A percentile compares a stretch with the other conserved stretches of the same genome.
phyloP scores from a whole-genome alignment of 768 basidiomycete species.

The Mycena vitilis region DNA sequence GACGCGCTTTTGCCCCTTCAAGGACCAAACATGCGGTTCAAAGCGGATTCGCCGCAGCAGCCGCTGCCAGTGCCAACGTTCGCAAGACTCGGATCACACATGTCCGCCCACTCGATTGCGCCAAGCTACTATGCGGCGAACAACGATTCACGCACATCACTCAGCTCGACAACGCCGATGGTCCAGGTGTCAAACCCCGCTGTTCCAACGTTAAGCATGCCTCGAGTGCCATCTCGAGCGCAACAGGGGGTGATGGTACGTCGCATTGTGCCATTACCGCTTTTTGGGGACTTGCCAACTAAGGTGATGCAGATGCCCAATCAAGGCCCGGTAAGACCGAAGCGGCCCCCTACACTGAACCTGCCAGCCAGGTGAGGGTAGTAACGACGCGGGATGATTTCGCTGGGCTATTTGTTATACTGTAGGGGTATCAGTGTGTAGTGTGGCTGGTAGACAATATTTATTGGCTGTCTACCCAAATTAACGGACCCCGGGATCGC shows the following conservation, averaged over 20 bases:
- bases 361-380: conserved; percentile 10
- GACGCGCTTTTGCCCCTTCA: conserved; percentile 42
- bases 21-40: conserved; percentile 32
- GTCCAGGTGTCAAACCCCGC: conserved; percentile 37
- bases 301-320: conserved; percentile 25
- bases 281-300: conserved; percentile 21
- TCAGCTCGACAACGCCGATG: conserved; percentile 42
- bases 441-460: not conserved
- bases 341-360: conserved; percentile 25
- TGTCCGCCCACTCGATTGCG: conserved; percentile 48
- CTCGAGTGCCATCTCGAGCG: conserved; percentile 26
- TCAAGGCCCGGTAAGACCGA: conserved; percentile 27
- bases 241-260: conserved; percentile 35
- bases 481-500: conserved; percentile 14
- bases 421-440: not conserved
- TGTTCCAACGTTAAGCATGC: conserved; percentile 38
- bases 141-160: conserved; percentile 31
- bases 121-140: conserved; percentile 50
- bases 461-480: not conserved
- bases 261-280: conserved; percentile 12
- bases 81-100: conserved; percentile 19
- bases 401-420: not conserved
- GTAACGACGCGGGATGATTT: conserved; percentile 11
- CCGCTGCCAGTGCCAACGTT: conserved; percentile 35
- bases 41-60: conserved; percentile 32